Evolutionary conservation across 257 asterid species (phyloP).

Genomic region (Anisodus acutangulus): DNA sequence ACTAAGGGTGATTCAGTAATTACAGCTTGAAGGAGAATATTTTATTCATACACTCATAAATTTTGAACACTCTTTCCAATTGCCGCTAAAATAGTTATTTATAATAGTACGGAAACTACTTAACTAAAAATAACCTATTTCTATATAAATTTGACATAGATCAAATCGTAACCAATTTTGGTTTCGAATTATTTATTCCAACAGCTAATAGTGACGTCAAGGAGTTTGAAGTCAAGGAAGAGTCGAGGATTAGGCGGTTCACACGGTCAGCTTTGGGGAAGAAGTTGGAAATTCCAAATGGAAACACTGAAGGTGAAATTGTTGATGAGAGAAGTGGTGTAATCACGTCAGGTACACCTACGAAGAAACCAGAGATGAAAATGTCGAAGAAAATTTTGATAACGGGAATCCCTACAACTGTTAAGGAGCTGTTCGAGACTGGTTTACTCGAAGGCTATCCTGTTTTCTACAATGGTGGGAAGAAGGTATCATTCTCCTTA

Average conservation of each 20-base stretch:
- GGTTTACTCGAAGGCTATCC: slow-evolving; percentile 96
- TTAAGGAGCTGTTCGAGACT: slow-evolving; percentile 88
- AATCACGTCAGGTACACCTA: slow-evolving; percentile 41
- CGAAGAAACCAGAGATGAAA: slow-evolving; percentile 70
- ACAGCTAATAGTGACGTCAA: slow-evolving; percentile 46
- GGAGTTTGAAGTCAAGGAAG: slow-evolving; percentile 68
- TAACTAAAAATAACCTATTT: too few relatives aligned
- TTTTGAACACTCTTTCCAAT: too few relatives aligned
- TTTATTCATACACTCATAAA: too few relatives aligned
- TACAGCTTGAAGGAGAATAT: neutral
- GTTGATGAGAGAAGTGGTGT: slow-evolving; percentile 44
- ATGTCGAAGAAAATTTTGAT: slow-evolving; percentile 65
- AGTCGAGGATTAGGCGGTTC: slow-evolving; percentile 51
- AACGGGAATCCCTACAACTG: slow-evolving; percentile 76
- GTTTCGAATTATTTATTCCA: too few relatives aligned
- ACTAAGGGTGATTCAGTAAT: slow-evolving; percentile 38
- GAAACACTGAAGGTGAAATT: slow-evolving; percentile 23
- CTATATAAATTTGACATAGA: too few relatives aligned
- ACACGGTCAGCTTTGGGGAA: slow-evolving; percentile 57
- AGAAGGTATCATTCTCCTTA: slow-evolving; percentile 56
- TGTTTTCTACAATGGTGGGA: slow-evolving; percentile 96
- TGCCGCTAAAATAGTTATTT: too few relatives aligned
- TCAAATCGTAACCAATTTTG: too few relatives aligned
- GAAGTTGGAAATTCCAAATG: slow-evolving; percentile 43
- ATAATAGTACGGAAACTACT: too few relatives aligned